Evolutionary conservation across 306 rosid species (phyloP), one percentile per base, ranked within the genome.

Genomic region (Vicia faba): DNA sequence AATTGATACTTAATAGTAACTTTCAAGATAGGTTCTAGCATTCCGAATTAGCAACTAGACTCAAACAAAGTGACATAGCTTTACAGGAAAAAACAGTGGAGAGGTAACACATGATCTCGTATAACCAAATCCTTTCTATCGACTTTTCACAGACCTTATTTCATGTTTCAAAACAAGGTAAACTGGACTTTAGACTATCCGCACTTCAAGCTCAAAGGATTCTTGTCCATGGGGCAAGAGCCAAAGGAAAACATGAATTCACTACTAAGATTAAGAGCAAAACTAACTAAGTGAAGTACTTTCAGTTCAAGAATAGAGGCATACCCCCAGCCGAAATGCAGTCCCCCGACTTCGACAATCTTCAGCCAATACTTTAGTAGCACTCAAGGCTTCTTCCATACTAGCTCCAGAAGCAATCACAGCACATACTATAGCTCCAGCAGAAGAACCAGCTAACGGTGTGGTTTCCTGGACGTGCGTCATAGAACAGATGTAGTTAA

Each of bases 391-490:
- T 69, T 89, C 96, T 82, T 84, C 82, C 96, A 93, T 93, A 55
- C 84, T 86, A 26, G 91, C 89, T 68, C 98, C 96, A 2, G 96
- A 93, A 16, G 96, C 96, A 83, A 93, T 67, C 61, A 87, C 96
- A 11, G 96, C 98, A 75, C 96, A 93, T 39, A 89, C 96, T 79
- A 93, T 89, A 40, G 96, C 96, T 44, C 98, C 98, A 3, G 98
- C 98, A 3, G 98, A 93, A 51, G 96, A 91, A 86, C 98, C 98
- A 63, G 98, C 93, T 81, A 89, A 80, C 8, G 98, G 98, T 18
- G 98, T 92, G 41, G 89, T 86, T 69, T 89, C 96, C 98, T 92
- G 77, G 45, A 73, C 60, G 44, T 38, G 61, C 46, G 75, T 76
- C 70, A 63, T 33, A 33, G 38, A 33, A 33, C 38, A 7, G 7